Evolutionary conservation across 805 yeast species (phyloP).

Genomic region (Spathaspora hagerdaliae): DNA sequence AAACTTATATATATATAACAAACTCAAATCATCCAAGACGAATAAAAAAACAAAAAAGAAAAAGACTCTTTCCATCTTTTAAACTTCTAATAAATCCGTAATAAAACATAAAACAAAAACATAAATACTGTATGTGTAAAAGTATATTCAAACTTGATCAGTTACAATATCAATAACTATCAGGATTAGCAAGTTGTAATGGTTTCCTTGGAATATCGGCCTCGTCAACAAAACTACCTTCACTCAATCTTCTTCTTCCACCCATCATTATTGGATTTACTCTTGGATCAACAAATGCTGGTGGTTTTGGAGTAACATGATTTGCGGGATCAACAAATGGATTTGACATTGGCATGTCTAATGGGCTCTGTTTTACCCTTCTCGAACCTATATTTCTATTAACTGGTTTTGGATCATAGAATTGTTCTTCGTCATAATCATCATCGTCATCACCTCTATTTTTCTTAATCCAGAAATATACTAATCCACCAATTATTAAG

Average conservation of each 20-base stretch:
- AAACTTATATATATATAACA: too few species aligned
- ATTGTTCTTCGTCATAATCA: conserved; percentile 36
- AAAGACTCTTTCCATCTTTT: too few species aligned
- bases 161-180: conserved; percentile 17
- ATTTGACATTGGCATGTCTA: conserved; percentile 44
- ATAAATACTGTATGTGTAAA: neutral
- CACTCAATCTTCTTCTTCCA: conserved; percentile 79
- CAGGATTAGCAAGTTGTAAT: conserved; percentile 86
- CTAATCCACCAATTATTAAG: conserved; percentile 17
- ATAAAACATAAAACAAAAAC: neutral
- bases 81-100: neutral
- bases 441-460: conserved; percentile 22
- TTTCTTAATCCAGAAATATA: conserved; percentile 30
- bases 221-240: conserved; percentile 84
- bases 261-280: conserved; percentile 76
- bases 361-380: conserved; percentile 19
- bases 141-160: too few species aligned
- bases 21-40: too few species aligned
- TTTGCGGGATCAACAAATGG: conserved; percentile 65
- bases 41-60: too few species aligned
- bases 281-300: conserved; percentile 50
- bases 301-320: conserved; percentile 4
- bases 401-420: conserved; percentile 19
- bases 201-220: conserved; percentile 71
- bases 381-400: conserved; percentile 11